phyloP scores from a whole-genome alignment of 768 basidiomycete genomes.

The Boletus pseudo-olivaceus region DNA sequence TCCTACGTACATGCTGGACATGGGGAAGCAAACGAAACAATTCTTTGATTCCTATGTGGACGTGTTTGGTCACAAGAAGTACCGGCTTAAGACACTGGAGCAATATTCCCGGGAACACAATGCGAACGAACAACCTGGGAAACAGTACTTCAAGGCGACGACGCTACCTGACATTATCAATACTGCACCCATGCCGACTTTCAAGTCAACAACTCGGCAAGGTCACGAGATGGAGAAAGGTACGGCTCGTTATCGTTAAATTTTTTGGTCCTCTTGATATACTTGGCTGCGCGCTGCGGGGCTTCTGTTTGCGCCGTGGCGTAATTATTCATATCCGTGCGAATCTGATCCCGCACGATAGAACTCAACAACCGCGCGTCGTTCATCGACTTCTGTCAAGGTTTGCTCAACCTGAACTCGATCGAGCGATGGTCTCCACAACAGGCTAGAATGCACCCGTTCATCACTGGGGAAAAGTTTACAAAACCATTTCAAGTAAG shows the following conservation, averaged over 20 bases:
- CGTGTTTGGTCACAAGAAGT: slow-evolving; percentile 75
- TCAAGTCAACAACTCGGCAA: slow-evolving; percentile 70
- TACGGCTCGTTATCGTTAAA: slow-evolving; percentile 29
- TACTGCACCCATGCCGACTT: slow-evolving; percentile 86
- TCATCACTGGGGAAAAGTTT: slow-evolving; percentile 97
- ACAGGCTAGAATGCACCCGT: slow-evolving; percentile 92
- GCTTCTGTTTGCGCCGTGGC: slow-evolving; percentile 1
- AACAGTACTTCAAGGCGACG: slow-evolving; percentile 97
- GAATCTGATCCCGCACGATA: slow-evolving; percentile 33
- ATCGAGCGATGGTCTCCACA: slow-evolving; percentile 96
- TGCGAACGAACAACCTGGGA: slow-evolving; percentile 94
- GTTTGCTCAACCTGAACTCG: slow-evolving; percentile 90
- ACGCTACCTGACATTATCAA: slow-evolving; percentile 95
- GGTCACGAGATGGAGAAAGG: slow-evolving; percentile 89
- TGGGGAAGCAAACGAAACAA: slow-evolving; percentile 90
- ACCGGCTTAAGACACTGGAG: slow-evolving; percentile 84
- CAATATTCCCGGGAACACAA: slow-evolving; percentile 96
- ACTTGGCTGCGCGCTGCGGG: background rate
- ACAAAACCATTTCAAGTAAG: slow-evolving; percentile 80
- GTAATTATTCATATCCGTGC: slow-evolving; percentile 7
- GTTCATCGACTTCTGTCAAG: slow-evolving; percentile 97
- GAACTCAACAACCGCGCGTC: slow-evolving; percentile 92
- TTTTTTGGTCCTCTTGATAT: background rate
- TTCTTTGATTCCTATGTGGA: slow-evolving; percentile 87
- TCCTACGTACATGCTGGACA: slow-evolving; percentile 89